Conservation (phyloP, 805 yeast species). For the Sporopachydermia lactativora region DNA sequence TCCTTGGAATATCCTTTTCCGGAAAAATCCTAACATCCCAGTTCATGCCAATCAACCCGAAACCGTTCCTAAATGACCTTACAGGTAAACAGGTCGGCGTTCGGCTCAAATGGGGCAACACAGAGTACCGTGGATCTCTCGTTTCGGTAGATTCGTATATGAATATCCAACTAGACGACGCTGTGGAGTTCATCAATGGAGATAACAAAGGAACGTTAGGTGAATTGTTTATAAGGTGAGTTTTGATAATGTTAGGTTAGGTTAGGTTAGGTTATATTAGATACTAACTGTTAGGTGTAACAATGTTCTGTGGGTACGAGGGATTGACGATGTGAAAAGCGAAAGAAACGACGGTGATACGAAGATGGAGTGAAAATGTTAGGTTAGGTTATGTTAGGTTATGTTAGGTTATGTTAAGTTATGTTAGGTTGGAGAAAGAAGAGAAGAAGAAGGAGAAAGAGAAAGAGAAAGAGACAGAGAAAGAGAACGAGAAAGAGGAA, state of each 20-base stretch:
- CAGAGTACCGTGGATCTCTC: slow-evolving; percentile 73
- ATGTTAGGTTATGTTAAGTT: too few species aligned
- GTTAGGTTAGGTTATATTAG: neutral
- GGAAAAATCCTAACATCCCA: slow-evolving; percentile 7
- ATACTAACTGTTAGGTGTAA: slow-evolving; percentile 48
- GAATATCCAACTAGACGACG: slow-evolving; percentile 65
- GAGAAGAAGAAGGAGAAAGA: too few species aligned
- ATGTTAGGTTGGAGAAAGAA: slow-evolving; percentile 28
- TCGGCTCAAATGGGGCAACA: slow-evolving; percentile 77
- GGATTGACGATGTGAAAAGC: slow-evolving; percentile 15
- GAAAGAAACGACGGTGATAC: slow-evolving; percentile 9
- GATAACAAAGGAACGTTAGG: slow-evolving; percentile 41
- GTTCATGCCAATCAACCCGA: slow-evolving; percentile 66
- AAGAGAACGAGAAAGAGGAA: slow-evolving; percentile 3
- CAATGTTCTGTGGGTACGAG: slow-evolving; percentile 68
- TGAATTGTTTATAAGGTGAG: slow-evolving; percentile 52
- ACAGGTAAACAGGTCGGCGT: slow-evolving; percentile 60
- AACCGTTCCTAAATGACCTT: slow-evolving; percentile 73
- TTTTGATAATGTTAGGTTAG: too few species aligned
- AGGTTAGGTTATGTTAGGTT: too few species aligned
- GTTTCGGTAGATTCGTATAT: slow-evolving; percentile 82
- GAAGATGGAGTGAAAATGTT: slow-evolving; percentile 8
- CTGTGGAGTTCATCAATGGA: slow-evolving; percentile 36
- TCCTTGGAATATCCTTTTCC: too few species aligned
- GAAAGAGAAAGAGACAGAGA: too few species aligned